phyloP scores from a whole-genome alignment of 2,329 filamentous ascomycete species.

The Ophiostoma perfectum region DNA sequence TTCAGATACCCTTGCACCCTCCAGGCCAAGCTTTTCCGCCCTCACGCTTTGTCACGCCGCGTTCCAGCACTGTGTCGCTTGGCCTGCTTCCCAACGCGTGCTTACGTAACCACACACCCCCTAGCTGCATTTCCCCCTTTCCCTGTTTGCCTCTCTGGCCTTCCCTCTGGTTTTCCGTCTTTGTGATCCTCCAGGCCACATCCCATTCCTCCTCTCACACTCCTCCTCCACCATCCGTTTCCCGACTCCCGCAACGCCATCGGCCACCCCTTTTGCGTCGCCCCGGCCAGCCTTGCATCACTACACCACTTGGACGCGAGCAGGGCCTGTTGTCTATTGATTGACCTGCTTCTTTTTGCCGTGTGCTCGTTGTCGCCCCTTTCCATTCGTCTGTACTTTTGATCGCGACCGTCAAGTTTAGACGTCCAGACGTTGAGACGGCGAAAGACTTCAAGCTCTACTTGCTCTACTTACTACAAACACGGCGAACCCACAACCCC shows the following conservation, averaged over 20 bases:
- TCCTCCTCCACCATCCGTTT: conserved; percentile 4
- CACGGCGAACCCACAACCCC: not conserved
- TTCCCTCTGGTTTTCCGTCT: not conserved
- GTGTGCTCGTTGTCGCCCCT: not conserved
- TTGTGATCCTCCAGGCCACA: not conserved
- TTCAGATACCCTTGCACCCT: not conserved
- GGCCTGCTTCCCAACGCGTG: not conserved
- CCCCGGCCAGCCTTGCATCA: conserved; percentile 9
- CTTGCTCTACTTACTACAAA: not conserved
- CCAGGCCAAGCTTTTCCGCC: not conserved
- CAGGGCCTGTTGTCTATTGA: not conserved
- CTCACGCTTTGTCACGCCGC: not conserved
- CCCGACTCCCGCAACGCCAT: not conserved
- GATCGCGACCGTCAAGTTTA: not conserved
- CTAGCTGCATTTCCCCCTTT: not conserved
- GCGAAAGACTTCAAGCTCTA: not conserved
- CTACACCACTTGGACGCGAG: not conserved
- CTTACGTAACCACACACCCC: not conserved
- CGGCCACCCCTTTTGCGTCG: conserved; percentile 8
- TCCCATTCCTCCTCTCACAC: not conserved
- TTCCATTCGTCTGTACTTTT: not conserved
- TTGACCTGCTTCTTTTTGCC: not conserved
- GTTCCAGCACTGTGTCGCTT: not conserved
- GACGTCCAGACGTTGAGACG: not conserved
- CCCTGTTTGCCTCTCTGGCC: not conserved